Base-by-base conservation (phyloP, 495 filamentous ascomycete species). In the Immersiella caudata region DNA sequence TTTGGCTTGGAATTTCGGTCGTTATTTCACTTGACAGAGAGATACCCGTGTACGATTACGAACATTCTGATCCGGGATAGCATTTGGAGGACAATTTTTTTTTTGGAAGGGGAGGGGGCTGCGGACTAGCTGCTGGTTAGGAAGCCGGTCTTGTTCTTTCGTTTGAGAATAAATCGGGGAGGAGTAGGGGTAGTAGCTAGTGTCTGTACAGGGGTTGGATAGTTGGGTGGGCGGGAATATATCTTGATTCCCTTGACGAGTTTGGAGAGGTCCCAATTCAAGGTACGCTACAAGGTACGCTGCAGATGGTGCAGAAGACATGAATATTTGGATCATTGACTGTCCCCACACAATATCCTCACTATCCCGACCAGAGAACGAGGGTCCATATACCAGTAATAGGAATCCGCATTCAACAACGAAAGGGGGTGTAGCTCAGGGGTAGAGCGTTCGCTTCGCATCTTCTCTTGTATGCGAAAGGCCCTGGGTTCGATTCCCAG, bases 401-500 rank as follows among this genome's bases (percentile, higher is more conserved):
- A 22, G 7, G 20, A 55, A 55, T 12, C 52, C 52, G n/a, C 20
- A 55, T 12, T n/a, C 24, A 64, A 14, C 26, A 54, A 64, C 4
- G 18, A 64, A 52, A 33, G 63, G 63, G 63, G 50, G 25, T 26
- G 55, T 65, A 51, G 63, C 56, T 51, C 56, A 65, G 63, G 27
- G 63, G 63, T 58, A 65, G 55, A 51, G 56, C 56, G 55, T 52
- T 65, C 63, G 63, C 63, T 65, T 65, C 56, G 56, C 56, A 59
- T 59, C 26, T 6, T 59, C 25, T 35, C 2, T 26, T 55, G 21
- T 22, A 59, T 59, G 56, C 56, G 56, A 59, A 59, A 59, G 56
- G 56, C 26, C 56, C 21, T 27, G 21, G 56, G 56, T 59, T 59
- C 56, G 56, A 59, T 26, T 59, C 56, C 56, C 21, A 46, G 40